A percentile compares a stretch with the other conserved stretches of the same genome.
Evolutionary conservation across 495 filamentous ascomycete genomes (phyloP).

Genomic region (Schizothecium vesticola): DNA sequence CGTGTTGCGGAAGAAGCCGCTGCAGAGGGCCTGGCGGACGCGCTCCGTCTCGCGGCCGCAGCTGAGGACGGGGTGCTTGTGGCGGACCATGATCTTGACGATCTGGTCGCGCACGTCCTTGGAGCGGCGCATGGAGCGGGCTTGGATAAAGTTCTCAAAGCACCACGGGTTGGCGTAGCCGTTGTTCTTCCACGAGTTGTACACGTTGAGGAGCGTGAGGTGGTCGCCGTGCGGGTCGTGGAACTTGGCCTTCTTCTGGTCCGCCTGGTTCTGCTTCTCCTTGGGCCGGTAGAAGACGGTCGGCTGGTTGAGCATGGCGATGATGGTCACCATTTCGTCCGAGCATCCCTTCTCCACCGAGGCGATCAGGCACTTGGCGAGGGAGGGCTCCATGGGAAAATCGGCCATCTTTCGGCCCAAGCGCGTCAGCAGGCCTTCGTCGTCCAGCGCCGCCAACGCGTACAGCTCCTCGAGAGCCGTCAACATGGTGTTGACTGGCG

Average conservation of each 20-base stretch:
- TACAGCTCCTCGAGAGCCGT: slow-evolving; percentile 95
- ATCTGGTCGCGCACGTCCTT: slow-evolving; percentile 92
- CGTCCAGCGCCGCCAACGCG: slow-evolving; percentile 84
- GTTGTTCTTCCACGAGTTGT: slow-evolving; percentile 85
- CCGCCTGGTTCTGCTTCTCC: slow-evolving; percentile 91
- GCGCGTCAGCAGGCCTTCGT: slow-evolving; percentile 91
- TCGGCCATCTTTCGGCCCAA: slow-evolving; percentile 96
- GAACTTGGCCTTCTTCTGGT: slow-evolving; percentile 96
- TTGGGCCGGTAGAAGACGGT: slow-evolving; percentile 92
- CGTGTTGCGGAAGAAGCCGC: slow-evolving; percentile 91
- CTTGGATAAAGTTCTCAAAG: slow-evolving; percentile 96
- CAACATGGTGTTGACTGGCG: slow-evolving; percentile 95
- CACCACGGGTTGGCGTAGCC: slow-evolving; percentile 87
- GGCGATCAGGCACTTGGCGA: slow-evolving; percentile 85
- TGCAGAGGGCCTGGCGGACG: slow-evolving; percentile 87
- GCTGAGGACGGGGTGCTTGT: slow-evolving; percentile 70
- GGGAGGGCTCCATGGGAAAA: slow-evolving; percentile 83
- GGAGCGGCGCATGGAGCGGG: slow-evolving; percentile 75
- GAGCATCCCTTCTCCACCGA: slow-evolving; percentile 83
- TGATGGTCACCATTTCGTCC: slow-evolving; percentile 90
- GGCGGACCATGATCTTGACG: slow-evolving; percentile 85
- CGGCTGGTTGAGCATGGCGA: slow-evolving; percentile 85
- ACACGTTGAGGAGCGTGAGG: slow-evolving; percentile 90
- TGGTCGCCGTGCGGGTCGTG: slow-evolving; percentile 94
- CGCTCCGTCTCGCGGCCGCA: slow-evolving; percentile 83